Evolutionary conservation across 257 asterid species (phyloP).

Genomic region (Solanum chaucha): DNA sequence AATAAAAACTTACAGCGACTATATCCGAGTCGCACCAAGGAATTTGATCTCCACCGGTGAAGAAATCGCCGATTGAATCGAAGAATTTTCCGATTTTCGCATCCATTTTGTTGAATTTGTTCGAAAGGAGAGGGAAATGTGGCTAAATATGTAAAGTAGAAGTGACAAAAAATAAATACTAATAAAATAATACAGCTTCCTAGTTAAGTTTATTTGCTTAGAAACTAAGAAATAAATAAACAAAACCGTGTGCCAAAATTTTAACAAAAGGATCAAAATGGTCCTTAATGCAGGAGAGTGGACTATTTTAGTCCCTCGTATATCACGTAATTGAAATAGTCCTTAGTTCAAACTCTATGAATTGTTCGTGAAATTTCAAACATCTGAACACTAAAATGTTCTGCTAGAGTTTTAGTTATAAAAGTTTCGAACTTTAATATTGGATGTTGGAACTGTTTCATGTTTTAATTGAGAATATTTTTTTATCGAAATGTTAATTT

Average conservation of each 20-base stretch:
- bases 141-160: not conserved
- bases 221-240: not conserved
- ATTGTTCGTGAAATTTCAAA: too few relatives aligned
- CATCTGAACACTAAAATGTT: rapidly evolving
- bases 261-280: not conserved
- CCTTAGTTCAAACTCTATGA: rapidly evolving
- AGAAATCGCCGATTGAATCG: slow-evolving; percentile 54
- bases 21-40: slow-evolving; percentile 75
- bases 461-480: not conserved
- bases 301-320: not conserved
- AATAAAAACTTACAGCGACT: slow-evolving; percentile 54
- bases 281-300: not conserved
- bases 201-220: not conserved
- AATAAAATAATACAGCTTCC: not conserved
- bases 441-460: rapidly evolving
- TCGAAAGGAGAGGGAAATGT: not conserved
- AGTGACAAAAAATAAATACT: not conserved
- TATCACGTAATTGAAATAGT: not conserved
- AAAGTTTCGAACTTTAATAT: rapidly evolving
- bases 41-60: slow-evolving; percentile 67
- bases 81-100: slow-evolving; percentile 48
- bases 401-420: not conserved
- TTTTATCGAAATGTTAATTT: too few relatives aligned
- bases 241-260: not conserved
- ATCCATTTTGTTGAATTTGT: slow-evolving; percentile 35